phyloP scores from a whole-genome alignment of 2,329 filamentous ascomycete species.

The Fusarium circinatum region DNA sequence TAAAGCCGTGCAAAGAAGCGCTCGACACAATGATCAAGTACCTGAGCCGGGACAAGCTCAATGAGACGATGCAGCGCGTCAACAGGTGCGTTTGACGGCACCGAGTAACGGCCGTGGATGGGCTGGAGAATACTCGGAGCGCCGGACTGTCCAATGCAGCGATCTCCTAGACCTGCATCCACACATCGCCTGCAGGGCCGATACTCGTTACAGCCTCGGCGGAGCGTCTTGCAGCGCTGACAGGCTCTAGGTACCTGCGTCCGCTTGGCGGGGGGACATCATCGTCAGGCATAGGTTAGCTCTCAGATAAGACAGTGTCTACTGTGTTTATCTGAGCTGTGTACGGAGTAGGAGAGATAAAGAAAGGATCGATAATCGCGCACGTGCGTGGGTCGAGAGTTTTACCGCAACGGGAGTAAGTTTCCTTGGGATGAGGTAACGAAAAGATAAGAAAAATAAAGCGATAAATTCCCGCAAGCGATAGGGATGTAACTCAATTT shows the following conservation, averaged over 20 bases:
- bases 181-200: slow-evolving; percentile 56
- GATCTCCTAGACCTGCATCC: slow-evolving; percentile 53
- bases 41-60: slow-evolving; percentile 47
- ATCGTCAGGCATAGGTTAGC: slow-evolving; percentile 15
- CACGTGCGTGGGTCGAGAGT: slow-evolving; percentile 10
- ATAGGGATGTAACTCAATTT: background rate
- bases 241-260: slow-evolving; percentile 57
- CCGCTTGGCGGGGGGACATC: slow-evolving; percentile 46
- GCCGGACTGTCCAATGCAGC: slow-evolving; percentile 47
- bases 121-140: slow-evolving; percentile 13
- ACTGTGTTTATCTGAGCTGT: background rate
- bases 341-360: background rate
- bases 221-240: slow-evolving; percentile 54
- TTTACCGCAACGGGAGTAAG: background rate
- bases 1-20: slow-evolving; percentile 54
- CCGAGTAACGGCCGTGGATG: slow-evolving; percentile 1
- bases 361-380: slow-evolving; percentile 28
- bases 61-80: slow-evolving; percentile 41
- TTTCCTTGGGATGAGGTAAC: slow-evolving; percentile 20
- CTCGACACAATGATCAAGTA: slow-evolving; percentile 52
- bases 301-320: slow-evolving; percentile 1
- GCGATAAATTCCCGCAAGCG: background rate
- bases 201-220: slow-evolving; percentile 57
- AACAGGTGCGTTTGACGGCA: background rate
- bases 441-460: slow-evolving; percentile 20